Percentiles rank a stretch among this genome's conserved stretches.
phyloP scores from a whole-genome alignment of 1,139 yeast genomes.

The Sugiyamaella paludigena region DNA sequence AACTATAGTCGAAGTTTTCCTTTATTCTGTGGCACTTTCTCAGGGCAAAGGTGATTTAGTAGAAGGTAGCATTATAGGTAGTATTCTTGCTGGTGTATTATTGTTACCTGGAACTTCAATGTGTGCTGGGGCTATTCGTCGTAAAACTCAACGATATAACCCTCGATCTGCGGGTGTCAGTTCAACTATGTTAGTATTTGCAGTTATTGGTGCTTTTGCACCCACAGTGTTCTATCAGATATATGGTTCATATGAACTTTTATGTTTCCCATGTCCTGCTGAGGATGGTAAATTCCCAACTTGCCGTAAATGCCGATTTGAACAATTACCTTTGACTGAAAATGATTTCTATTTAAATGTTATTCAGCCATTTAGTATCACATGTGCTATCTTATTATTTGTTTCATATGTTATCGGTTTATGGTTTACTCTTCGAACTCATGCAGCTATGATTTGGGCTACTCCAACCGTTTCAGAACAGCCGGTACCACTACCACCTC shows the following conservation, averaged over 20 bases:
- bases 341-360: conserved; percentile 63
- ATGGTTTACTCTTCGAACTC: conserved; percentile 90
- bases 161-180: conserved; percentile 97
- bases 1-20: conserved; percentile 87
- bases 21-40: conserved; percentile 85
- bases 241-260: conserved; percentile 81
- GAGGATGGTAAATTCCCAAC: conserved; percentile 12
- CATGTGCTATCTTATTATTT: conserved; percentile 78
- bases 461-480: conserved; percentile 48
- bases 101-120: conserved; percentile 90
- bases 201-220: conserved; percentile 87
- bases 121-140: conserved; percentile 92
- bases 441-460: conserved; percentile 96
- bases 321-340: conserved; percentile 68
- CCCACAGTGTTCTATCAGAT: conserved; percentile 90
- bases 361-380: conserved; percentile 74
- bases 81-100: conserved; percentile 87
- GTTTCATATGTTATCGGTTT: conserved; percentile 87
- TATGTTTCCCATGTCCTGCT: conserved; percentile 55
- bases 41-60: conserved; percentile 87
- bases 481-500: conserved; percentile 4
- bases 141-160: conserved; percentile 92
- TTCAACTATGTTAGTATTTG: conserved; percentile 89
- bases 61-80: conserved; percentile 97
- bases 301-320: conserved; percentile 73